phyloP scores from a whole-genome alignment of 1,284 basidiomycete species.

The Microbotryum saponariae region DNA sequence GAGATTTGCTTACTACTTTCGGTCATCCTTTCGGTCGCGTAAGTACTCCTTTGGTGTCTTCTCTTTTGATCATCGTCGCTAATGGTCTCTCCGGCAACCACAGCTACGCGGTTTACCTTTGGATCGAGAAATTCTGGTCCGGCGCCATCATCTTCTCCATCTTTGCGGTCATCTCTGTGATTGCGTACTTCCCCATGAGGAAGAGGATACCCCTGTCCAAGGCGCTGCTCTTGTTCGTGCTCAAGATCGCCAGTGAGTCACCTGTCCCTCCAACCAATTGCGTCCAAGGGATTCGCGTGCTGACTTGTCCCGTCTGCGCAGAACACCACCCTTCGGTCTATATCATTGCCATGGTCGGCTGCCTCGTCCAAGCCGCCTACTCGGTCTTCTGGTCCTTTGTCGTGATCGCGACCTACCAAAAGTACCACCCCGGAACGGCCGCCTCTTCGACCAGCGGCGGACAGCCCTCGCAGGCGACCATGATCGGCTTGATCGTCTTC shows the following conservation, averaged over 20 bases:
- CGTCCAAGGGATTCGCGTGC: not conserved
- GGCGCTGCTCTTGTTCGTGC: conserved; percentile 64
- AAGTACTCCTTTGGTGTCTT: conserved; percentile 45
- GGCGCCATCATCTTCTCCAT: conserved; percentile 70
- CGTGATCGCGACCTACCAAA: conserved; percentile 51
- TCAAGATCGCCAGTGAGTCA: conserved; percentile 29
- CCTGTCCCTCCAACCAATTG: not conserved
- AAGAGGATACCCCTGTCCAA: conserved; percentile 70
- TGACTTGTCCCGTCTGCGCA: conserved; percentile 43
- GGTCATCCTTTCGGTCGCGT: conserved; percentile 43
- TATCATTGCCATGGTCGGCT: conserved; percentile 61
- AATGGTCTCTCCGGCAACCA: conserved; percentile 44
- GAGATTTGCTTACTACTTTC: conserved; percentile 67
- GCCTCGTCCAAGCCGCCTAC: conserved; percentile 59
- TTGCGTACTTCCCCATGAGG: conserved; percentile 55
- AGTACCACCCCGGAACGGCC: conserved; percentile 35
- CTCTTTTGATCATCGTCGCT: conserved; percentile 59
- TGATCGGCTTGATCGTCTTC: conserved; percentile 66
- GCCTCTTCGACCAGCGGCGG: conserved; percentile 41
- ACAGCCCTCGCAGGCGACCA: conserved; percentile 50
- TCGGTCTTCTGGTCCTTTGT: conserved; percentile 47
- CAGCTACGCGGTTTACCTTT: conserved; percentile 58
- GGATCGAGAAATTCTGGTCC: conserved; percentile 65
- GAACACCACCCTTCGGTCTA: conserved; percentile 76
- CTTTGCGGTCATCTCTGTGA: conserved; percentile 38